phyloP scores from a whole-genome alignment of 495 filamentous ascomycete genomes.

The Aspergillus kassunensis region DNA sequence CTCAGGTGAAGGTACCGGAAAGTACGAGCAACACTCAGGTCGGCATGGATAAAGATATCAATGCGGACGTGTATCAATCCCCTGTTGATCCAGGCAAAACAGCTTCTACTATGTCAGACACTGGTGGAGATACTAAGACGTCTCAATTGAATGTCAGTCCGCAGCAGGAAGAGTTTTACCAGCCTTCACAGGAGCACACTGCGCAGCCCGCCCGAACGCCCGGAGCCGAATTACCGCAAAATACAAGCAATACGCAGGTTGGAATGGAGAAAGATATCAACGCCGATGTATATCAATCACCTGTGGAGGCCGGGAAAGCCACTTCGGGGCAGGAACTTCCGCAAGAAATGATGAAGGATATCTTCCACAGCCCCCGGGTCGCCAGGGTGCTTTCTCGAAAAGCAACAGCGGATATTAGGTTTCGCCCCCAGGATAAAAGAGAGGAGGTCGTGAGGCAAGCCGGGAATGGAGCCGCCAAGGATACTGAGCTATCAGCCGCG shows the following conservation, averaged over 20 bases:
- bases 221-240: constrained; percentile 56
- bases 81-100: constrained; percentile 12
- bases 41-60: constrained; percentile 40
- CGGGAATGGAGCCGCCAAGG: not conserved
- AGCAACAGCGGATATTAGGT: constrained; percentile 13
- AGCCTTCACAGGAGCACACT: constrained; percentile 40
- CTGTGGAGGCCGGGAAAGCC: constrained; percentile 19
- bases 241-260: constrained; percentile 42
- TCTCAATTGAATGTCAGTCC: constrained; percentile 36
- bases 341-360: constrained; percentile 55
- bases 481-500: constrained; percentile 18
- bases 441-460: not conserved
- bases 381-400: constrained; percentile 48
- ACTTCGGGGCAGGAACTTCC: constrained; percentile 37
- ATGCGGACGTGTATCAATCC: constrained; percentile 56
- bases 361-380: constrained; percentile 60
- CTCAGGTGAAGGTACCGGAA: constrained; percentile 57
- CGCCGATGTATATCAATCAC: constrained; percentile 52
- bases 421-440: not conserved
- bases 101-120: not conserved
- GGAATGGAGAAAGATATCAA: constrained; percentile 45
- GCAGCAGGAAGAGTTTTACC: constrained; percentile 57
- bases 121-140: constrained; percentile 14
- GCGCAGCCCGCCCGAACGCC: constrained; percentile 53
- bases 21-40: constrained; percentile 43